phyloP scores from a whole-genome alignment of 176 grass and related monocot species.

The Triticum dicoccoides region DNA sequence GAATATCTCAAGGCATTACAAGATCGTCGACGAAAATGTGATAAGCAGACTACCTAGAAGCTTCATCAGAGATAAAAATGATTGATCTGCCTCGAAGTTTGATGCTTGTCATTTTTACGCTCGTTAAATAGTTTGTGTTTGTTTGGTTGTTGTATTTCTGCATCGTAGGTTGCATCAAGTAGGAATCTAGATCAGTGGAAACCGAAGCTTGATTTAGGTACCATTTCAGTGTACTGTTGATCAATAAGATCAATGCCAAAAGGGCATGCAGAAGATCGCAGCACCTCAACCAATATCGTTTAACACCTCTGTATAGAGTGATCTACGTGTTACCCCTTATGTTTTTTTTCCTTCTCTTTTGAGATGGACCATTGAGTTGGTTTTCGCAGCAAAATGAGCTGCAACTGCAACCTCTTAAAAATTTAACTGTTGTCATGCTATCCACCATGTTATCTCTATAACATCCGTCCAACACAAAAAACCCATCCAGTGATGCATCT shows the following conservation, averaged over 20 bases:
- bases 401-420: not conserved
- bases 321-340: not conserved
- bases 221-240: conserved; percentile 6
- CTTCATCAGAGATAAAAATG: conserved; percentile 67
- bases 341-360: not conserved
- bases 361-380: not conserved
- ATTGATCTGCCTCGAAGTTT: conserved; percentile 30
- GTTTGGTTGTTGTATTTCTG: not conserved
- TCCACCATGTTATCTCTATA: too few species aligned
- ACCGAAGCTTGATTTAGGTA: not conserved
- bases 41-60: conserved; percentile 70
- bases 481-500: too few species aligned
- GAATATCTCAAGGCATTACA: conserved; percentile 94
- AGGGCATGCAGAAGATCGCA: not conserved
- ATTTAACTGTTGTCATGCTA: too few species aligned
- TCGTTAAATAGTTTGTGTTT: not conserved
- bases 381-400: not conserved
- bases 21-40: conserved; percentile 88
- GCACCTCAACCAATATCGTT: not conserved
- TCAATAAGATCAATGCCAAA: not conserved
- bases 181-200: conserved; percentile 11
- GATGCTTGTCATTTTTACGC: not conserved
- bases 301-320: not conserved
- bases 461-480: too few species aligned
- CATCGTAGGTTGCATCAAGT: not conserved